These are phyloP conservation scores for Sporothrix humicola DNA, from an alignment of 2,329 filamentous ascomycete genomes.

Conservation along the genomic window DNA sequence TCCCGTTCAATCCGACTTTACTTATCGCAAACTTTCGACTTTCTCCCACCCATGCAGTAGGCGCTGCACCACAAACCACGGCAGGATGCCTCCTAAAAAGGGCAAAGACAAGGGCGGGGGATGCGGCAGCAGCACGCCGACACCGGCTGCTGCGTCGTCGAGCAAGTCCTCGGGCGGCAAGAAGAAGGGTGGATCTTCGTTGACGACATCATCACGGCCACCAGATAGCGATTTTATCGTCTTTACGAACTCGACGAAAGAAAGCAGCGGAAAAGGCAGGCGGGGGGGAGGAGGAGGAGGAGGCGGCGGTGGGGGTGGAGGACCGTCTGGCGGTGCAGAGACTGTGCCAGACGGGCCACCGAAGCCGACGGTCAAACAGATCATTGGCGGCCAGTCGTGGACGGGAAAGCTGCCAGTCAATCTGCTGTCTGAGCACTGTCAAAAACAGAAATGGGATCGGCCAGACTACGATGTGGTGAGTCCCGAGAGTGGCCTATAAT, in stretches of 20 bases:
- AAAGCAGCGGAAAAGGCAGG: slow-evolving; percentile 51
- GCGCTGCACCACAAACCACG: slow-evolving; percentile 22
- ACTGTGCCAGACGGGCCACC: slow-evolving; percentile 51
- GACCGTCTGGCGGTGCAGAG: slow-evolving; percentile 40
- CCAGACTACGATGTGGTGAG: slow-evolving; percentile 85
- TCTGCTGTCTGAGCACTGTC: slow-evolving; percentile 89
- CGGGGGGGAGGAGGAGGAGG: slow-evolving; percentile 21
- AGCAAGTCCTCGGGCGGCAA: slow-evolving; percentile 28
- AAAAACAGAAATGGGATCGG: slow-evolving; percentile 93
- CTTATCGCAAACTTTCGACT: neutral
- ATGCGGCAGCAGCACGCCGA: slow-evolving; percentile 31
- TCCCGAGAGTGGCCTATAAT: slow-evolving; percentile 9
- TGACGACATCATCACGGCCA: slow-evolving; percentile 41
- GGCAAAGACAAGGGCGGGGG: slow-evolving; percentile 31
- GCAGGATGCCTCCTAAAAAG: slow-evolving; percentile 36
- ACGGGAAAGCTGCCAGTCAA: slow-evolving; percentile 96
- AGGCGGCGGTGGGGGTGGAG: neutral
- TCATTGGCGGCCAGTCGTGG: slow-evolving; percentile 95
- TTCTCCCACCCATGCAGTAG: slow-evolving; percentile 4
- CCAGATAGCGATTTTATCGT: slow-evolving; percentile 61
- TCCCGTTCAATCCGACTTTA: neutral
- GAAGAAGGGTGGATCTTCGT: slow-evolving; percentile 31
- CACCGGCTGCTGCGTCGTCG: slow-evolving; percentile 26
- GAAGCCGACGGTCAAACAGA: slow-evolving; percentile 71
- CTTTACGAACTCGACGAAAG: slow-evolving; percentile 64